Evolutionary conservation across 1,284 basidiomycete species (phyloP).

Genomic region (Vanrija humicola): DNA sequence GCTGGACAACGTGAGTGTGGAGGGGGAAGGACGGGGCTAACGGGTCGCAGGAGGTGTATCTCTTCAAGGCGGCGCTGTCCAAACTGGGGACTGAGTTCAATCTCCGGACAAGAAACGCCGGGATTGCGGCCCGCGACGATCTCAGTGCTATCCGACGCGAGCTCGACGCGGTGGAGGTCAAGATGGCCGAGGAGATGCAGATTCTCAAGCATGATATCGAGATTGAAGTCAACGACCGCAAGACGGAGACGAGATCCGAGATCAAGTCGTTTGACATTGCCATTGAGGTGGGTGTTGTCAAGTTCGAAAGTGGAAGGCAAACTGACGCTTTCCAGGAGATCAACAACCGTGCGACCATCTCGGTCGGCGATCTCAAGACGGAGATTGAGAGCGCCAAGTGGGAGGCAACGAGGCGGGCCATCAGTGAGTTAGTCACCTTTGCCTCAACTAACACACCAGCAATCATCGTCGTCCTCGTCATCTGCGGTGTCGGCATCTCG

Average conservation of each 20-base stretch:
- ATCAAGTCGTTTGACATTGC: conserved; percentile 79
- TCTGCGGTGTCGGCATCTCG: conserved; percentile 14
- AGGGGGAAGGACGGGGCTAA: not conserved
- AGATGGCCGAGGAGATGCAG: conserved; percentile 89
- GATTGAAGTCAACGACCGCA: conserved; percentile 91
- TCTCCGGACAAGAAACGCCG: conserved; percentile 79
- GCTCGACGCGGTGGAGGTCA: conserved; percentile 78
- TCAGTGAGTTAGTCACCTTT: conserved; percentile 57
- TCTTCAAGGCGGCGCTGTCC: conserved; percentile 88
- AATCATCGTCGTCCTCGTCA: conserved; percentile 31
- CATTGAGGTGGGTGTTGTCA: conserved; percentile 65
- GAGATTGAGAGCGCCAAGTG: conserved; percentile 84
- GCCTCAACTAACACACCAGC: conserved; percentile 18
- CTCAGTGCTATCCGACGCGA: conserved; percentile 77
- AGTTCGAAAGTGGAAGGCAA: not conserved
- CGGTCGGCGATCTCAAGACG: conserved; percentile 79
- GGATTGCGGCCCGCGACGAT: conserved; percentile 71
- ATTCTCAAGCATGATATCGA: conserved; percentile 74
- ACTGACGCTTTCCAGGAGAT: conserved; percentile 59
- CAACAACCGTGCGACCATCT: conserved; percentile 77
- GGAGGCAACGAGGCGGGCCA: conserved; percentile 82
- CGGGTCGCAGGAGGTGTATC: conserved; percentile 74
- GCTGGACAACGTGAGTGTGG: conserved; percentile 73
- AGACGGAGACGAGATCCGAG: conserved; percentile 86
- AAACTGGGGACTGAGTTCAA: conserved; percentile 86